Conservation (phyloP, 2,329 filamentous ascomycete genomes). For the Dactylonectria macrodidyma region DNA sequence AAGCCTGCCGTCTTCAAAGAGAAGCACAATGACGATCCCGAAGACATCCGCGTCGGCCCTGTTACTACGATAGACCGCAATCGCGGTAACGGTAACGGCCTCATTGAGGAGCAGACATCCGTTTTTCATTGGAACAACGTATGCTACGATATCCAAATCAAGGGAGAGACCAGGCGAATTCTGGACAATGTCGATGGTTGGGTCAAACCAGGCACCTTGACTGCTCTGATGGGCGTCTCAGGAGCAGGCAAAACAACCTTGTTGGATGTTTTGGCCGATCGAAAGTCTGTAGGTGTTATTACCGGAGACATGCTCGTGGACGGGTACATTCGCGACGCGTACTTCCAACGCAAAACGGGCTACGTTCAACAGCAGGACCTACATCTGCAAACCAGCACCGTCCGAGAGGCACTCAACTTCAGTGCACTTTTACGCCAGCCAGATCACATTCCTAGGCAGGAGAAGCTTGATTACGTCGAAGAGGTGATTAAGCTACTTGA, state of each 20-base stretch:
- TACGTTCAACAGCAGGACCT: conserved; percentile 93
- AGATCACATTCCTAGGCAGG: conserved; percentile 72
- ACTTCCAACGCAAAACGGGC: conserved; percentile 89
- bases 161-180: conserved; percentile 78
- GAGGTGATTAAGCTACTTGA: conserved; percentile 77
- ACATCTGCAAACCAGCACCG: conserved; percentile 83
- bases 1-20: conserved; percentile 4
- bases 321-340: conserved; percentile 75
- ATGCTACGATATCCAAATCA: conserved; percentile 81
- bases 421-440: conserved; percentile 88
- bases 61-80: conserved; percentile 35
- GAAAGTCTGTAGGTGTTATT: conserved; percentile 88
- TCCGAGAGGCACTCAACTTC: conserved; percentile 86
- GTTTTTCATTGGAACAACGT: conserved; percentile 87
- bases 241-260: conserved; percentile 92
- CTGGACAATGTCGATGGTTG: conserved; percentile 88
- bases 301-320: conserved; percentile 81
- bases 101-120: conserved; percentile 55
- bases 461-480: conserved; percentile 87
- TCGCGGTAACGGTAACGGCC: conserved; percentile 56
- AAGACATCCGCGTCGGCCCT: conserved; percentile 42
- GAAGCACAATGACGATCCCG: conserved; percentile 58
- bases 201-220: conserved; percentile 90
- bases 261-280: conserved; percentile 84
- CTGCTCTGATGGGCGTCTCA: conserved; percentile 86